Evolutionary conservation across 2,329 filamentous ascomycete genomes (phyloP).

Genomic region (Talaromyces sp.): DNA sequence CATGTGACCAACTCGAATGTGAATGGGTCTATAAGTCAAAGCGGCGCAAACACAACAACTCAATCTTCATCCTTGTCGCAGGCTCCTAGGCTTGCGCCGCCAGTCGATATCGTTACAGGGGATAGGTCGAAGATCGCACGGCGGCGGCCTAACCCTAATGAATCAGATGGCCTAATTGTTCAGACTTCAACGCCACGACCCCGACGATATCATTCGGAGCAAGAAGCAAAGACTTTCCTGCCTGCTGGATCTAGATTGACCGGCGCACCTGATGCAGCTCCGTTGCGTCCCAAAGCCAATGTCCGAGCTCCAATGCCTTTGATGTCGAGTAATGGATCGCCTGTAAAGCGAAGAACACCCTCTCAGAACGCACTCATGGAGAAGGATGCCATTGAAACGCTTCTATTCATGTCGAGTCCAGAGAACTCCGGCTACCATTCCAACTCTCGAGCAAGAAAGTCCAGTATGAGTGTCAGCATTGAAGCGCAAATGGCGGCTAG

Average conservation of each 20-base stretch:
- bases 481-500: slow-evolving; percentile 25
- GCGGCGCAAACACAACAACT: neutral
- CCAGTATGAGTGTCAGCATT: slow-evolving; percentile 23
- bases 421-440: slow-evolving; percentile 46
- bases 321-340: neutral
- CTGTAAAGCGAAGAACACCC: slow-evolving; percentile 31
- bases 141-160: slow-evolving; percentile 40
- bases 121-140: slow-evolving; percentile 30
- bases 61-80: slow-evolving; percentile 19
- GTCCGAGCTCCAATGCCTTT: slow-evolving; percentile 22
- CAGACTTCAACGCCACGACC: slow-evolving; percentile 28
- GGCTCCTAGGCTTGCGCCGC: slow-evolving; percentile 41
- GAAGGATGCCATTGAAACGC: slow-evolving; percentile 50
- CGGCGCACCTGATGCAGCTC: slow-evolving; percentile 29
- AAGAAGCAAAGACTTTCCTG: slow-evolving; percentile 26
- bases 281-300: slow-evolving; percentile 20
- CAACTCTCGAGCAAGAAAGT: slow-evolving; percentile 30
- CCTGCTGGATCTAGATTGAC: slow-evolving; percentile 16
- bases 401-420: slow-evolving; percentile 51
- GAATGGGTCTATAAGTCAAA: slow-evolving; percentile 6
- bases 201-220: slow-evolving; percentile 33
- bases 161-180: slow-evolving; percentile 20
- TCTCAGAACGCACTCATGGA: slow-evolving; percentile 48
- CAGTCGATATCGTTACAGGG: slow-evolving; percentile 40
- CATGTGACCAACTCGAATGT: neutral